Percentiles rank a stretch among this genome's conserved stretches.
These are phyloP conservation scores for Pseudocercospora ulei DNA, from an alignment of 2,329 filamentous ascomycete species.

Conservation along the genomic window DNA sequence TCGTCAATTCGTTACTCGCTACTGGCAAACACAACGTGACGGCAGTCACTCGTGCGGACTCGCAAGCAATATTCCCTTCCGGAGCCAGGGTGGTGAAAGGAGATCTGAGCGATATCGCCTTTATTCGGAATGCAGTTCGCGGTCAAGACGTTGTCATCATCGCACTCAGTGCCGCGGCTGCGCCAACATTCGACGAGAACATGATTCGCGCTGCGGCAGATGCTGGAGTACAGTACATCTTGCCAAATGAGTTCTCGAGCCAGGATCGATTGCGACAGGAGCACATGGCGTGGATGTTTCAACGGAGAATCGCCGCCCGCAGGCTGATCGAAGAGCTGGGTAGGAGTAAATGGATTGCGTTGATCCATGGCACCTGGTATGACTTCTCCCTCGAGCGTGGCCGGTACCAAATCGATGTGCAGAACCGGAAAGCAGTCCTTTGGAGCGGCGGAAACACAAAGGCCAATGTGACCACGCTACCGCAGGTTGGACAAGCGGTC, in stretches of 20 bases:
- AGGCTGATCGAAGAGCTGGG: constrained; percentile 28
- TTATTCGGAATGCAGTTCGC: constrained; percentile 33
- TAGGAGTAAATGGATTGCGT: constrained; percentile 25
- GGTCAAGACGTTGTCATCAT: constrained; percentile 37
- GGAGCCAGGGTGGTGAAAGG: constrained; percentile 37
- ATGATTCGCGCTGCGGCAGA: constrained; percentile 34
- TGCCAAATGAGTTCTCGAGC: constrained; percentile 36
- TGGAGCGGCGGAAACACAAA: constrained; percentile 50
- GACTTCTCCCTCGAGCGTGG: constrained; percentile 34
- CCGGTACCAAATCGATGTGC: constrained; percentile 36
- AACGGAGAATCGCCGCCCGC: constrained; percentile 11
- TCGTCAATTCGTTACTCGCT: constrained; percentile 37
- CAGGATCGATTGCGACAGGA: constrained; percentile 26
- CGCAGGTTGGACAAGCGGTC: constrained; percentile 47
- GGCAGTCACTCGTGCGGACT: constrained; percentile 42
- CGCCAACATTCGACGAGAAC: constrained; percentile 27
- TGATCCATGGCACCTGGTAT: constrained; percentile 32
- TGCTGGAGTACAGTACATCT: constrained; percentile 35
- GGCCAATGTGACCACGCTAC: constrained; percentile 52
- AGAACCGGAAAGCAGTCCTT: constrained; percentile 28
- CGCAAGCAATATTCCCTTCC: constrained; percentile 37
- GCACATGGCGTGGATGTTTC: constrained; percentile 16
- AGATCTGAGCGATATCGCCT: constrained; percentile 42
- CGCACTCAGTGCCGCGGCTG: constrained; percentile 33
- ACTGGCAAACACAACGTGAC: constrained; percentile 44